Conservation (phyloP, 257 asterid genomes). For the Salvia hispanica region DNA sequence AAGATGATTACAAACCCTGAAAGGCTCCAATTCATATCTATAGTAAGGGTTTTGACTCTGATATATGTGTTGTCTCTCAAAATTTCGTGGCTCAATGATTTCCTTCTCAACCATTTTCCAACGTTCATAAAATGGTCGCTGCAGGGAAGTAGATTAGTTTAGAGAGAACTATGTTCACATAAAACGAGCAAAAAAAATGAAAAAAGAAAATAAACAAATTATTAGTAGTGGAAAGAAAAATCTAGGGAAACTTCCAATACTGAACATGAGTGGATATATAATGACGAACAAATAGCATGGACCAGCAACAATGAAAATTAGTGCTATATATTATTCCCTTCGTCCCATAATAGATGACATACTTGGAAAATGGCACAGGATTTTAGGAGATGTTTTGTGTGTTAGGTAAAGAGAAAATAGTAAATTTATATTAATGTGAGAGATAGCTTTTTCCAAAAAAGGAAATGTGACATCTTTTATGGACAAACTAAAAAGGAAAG, state of each 20-base stretch:
- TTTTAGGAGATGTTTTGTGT: too few relatives aligned
- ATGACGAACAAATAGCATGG: neutral
- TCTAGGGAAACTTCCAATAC: neutral
- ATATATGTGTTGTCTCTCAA: conserved; percentile 60
- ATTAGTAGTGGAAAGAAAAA: neutral
- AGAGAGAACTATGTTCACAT: neutral
- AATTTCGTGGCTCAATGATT: conserved; percentile 84
- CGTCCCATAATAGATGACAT: too few relatives aligned
- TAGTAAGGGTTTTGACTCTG: conserved; percentile 72
- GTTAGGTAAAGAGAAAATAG: too few relatives aligned
- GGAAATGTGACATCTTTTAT: too few relatives aligned
- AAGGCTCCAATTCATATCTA: conserved; percentile 91
- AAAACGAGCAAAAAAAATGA: too few relatives aligned
- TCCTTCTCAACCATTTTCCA: conserved; percentile 97
- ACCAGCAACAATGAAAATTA: neutral
- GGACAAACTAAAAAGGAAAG: too few relatives aligned
- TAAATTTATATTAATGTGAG: too few relatives aligned
- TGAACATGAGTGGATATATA: neutral
- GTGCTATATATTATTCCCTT: neutral
- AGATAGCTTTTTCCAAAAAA: too few relatives aligned
- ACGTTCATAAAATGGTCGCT: conserved; percentile 93
- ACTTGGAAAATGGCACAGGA: too few relatives aligned
- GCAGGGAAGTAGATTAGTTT: conserved; percentile 37
- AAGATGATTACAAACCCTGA: conserved; percentile 67
- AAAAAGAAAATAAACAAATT: neutral